Evolutionary conservation across 345 rosid genomes (phyloP).

Genomic region (Hibiscus mutabilis): DNA sequence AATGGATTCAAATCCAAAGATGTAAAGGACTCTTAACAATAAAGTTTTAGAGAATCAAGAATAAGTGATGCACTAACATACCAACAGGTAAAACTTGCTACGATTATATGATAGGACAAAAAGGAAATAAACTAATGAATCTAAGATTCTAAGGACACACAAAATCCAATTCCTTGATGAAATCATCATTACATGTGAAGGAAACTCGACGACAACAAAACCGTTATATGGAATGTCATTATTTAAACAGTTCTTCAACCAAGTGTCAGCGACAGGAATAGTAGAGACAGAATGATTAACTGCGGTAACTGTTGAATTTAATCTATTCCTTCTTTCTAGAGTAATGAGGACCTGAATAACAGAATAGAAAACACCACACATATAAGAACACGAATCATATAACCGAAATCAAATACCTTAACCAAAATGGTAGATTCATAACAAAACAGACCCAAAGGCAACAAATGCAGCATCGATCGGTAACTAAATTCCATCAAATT

Average conservation of each 20-base stretch:
- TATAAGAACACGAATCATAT: too few relatives aligned
- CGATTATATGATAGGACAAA: not conserved
- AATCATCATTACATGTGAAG: not conserved
- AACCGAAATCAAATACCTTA: not conserved
- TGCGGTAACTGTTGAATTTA: not conserved
- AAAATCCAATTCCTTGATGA: conserved; percentile 1
- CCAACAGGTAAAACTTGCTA: not conserved
- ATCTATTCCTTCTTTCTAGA: not conserved
- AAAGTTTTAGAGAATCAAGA: not conserved
- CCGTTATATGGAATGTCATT: not conserved
- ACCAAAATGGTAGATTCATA: not conserved
- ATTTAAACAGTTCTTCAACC: not conserved
- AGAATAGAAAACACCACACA: not conserved
- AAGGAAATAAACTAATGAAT: not conserved
- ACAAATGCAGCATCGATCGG: not conserved
- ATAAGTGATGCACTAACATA: not conserved
- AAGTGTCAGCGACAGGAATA: not conserved
- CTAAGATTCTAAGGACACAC: not conserved
- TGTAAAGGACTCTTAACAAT: not conserved
- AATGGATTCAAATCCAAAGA: not conserved
- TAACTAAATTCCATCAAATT: not conserved
- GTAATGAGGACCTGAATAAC: not conserved
- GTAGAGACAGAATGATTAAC: not conserved
- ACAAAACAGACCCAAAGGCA: not conserved
- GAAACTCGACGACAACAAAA: not conserved